A percentile compares a stretch with the other conserved stretches of the same genome.
phyloP scores from a whole-genome alignment of 257 asterid species.

The Prunella vulgaris region DNA sequence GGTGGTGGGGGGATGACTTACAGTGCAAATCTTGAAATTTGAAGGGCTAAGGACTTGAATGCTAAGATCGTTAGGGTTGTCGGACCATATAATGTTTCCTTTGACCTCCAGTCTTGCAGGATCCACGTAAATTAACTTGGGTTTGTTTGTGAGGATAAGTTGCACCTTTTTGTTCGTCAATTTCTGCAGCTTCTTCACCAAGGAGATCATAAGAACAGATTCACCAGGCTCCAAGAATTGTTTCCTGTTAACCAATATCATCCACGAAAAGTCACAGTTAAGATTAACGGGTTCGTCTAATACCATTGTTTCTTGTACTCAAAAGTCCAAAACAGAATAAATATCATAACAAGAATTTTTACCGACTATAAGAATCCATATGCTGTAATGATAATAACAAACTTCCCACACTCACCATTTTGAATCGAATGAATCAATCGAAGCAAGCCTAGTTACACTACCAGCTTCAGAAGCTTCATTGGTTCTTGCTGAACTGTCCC shows the following conservation, averaged over 20 bases:
- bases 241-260: constrained; percentile 51
- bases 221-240: constrained; percentile 98
- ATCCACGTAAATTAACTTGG: constrained; percentile 81
- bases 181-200: constrained; percentile 86
- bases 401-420: constrained; percentile 54
- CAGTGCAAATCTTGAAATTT: constrained; percentile 85
- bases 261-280: background rate
- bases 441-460: constrained; percentile 91
- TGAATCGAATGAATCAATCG: constrained; percentile 95
- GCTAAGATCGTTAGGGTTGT: constrained; percentile 80
- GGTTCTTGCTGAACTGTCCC: constrained; percentile 54
- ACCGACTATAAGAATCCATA: too few relatives aligned
- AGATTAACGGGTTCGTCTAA: background rate
- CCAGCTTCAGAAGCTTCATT: constrained; percentile 61
- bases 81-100: constrained; percentile 89
- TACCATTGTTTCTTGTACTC: background rate
- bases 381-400: background rate
- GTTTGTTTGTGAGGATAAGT: constrained; percentile 93
- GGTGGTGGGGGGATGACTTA: constrained; percentile 32
- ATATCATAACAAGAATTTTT: too few relatives aligned
- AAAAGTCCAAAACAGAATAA: background rate
- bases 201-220: constrained; percentile 93
- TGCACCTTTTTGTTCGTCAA: constrained; percentile 93
- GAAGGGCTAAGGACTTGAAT: constrained; percentile 85
- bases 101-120: constrained; percentile 72